Conservation (phyloP, 1,139 yeast genomes). For the Yamadazyma jaroonii region DNA sequence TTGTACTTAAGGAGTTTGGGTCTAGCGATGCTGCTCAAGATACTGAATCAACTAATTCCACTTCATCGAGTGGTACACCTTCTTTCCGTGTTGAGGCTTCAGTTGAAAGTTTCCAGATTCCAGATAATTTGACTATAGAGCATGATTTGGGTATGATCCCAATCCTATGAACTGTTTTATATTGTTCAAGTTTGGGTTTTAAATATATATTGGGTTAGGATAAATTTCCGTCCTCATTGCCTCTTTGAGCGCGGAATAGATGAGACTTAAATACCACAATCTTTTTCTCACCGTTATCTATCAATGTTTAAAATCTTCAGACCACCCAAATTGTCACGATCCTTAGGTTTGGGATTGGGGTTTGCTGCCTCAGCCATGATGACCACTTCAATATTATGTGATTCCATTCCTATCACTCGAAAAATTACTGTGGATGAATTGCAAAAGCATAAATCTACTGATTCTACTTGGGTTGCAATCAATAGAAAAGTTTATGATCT, state of each 20-base stretch:
- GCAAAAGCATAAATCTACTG: constrained; percentile 4
- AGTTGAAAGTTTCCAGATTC: not conserved
- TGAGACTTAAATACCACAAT: not conserved
- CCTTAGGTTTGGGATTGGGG: constrained; percentile 1
- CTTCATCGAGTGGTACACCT: not conserved
- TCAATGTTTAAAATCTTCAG: not conserved
- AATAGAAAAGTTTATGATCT: constrained; percentile 28
- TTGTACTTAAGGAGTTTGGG: not conserved
- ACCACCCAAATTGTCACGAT: not conserved
- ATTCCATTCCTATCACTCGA: constrained; percentile 1
- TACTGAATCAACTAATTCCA: not conserved
- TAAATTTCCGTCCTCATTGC: no score
- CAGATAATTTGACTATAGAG: not conserved
- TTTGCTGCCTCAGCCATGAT: constrained; percentile 1
- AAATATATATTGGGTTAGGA: no score
- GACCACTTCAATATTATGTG: constrained; percentile 2
- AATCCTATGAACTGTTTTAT: not conserved
- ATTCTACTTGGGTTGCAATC: constrained; percentile 23
- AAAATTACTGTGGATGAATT: constrained; percentile 6
- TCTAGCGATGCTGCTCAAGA: not conserved
- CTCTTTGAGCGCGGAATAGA: not conserved
- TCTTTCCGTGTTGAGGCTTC: not conserved
- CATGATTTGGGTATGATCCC: not conserved
- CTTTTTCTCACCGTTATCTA: no score
- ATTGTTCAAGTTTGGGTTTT: not conserved